Conservation (phyloP, 23 red algal genomes). For the Gracilaria caudata region DNA sequence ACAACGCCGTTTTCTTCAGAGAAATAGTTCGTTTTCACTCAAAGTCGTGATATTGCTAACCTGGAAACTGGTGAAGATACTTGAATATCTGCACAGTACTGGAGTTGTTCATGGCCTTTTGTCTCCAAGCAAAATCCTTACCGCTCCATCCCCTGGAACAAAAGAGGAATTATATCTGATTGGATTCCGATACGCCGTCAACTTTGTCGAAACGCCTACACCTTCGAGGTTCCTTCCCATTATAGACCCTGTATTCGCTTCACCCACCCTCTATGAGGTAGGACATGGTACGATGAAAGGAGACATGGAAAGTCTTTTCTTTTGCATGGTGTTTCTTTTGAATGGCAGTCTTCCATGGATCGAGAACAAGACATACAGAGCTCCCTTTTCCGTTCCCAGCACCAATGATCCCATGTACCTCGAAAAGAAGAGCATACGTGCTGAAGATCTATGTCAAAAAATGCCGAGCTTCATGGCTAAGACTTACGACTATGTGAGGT, state of each 20-base stretch:
- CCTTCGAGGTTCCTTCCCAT: neutral
- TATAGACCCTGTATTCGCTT: constrained; percentile 1
- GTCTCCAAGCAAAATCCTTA: neutral
- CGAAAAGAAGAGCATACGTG: neutral
- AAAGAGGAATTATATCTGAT: neutral
- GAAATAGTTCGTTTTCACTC: neutral
- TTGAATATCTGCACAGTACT: neutral
- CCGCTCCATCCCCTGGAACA: neutral
- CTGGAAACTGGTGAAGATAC: neutral
- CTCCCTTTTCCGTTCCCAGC: neutral
- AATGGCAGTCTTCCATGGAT: constrained; percentile 2
- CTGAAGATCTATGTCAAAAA: neutral
- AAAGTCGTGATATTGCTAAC: neutral
- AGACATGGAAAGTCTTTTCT: constrained; percentile 12
- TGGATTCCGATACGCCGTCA: constrained; percentile 13
- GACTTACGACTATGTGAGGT: neutral
- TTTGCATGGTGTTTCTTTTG: neutral
- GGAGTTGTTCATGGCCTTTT: constrained; percentile 7
- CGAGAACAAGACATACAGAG: neutral
- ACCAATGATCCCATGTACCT: neutral
- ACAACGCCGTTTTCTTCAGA: neutral
- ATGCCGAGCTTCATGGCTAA: neutral
- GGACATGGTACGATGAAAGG: constrained; percentile 18
- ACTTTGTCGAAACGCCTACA: neutral
- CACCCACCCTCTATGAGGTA: neutral